Evolutionary conservation across 2,329 filamentous ascomycete genomes (phyloP).

Genomic region (Fusarium sterilihyphosum): DNA sequence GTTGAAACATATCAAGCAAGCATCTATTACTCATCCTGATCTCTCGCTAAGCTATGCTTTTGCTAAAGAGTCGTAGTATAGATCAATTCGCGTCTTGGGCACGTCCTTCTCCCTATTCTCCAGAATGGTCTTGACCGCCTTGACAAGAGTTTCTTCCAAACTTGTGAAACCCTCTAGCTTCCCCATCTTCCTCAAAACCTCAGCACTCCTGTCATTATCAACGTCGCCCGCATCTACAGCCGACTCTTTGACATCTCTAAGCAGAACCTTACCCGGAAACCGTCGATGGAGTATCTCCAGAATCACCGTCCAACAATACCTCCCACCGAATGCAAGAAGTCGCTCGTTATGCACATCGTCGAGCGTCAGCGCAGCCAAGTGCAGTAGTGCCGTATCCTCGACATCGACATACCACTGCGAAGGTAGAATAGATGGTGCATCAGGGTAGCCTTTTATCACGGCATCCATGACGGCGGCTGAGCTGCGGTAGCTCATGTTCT

Average conservation of each 20-base stretch:
- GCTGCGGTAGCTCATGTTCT: neutral
- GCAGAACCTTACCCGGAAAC: neutral
- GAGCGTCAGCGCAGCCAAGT: neutral
- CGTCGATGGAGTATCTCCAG: neutral
- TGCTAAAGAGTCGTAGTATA: neutral
- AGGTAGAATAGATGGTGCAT: neutral
- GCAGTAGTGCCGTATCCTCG: neutral
- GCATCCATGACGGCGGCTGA: neutral
- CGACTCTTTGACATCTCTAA: fast-evolving
- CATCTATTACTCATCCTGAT: fast-evolving
- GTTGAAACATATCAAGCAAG: fast-evolving
- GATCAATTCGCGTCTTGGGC: neutral
- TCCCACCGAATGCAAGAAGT: neutral
- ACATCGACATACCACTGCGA: neutral
- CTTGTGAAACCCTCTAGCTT: fast-evolving
- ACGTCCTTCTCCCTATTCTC: neutral
- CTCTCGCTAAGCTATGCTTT: fast-evolving
- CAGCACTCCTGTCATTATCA: fast-evolving
- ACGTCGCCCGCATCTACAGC: neutral
- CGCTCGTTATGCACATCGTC: neutral
- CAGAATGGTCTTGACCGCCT: fast-evolving
- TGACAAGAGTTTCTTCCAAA: neutral
- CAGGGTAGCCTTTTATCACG: neutral
- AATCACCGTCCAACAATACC: neutral
- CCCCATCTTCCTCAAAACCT: neutral